Percentiles rank a stretch among this genome's conserved stretches.
These are phyloP conservation scores for Aspergillus japonicus DNA, from an alignment of 2,329 filamentous ascomycete species.

Conservation along the genomic window DNA sequence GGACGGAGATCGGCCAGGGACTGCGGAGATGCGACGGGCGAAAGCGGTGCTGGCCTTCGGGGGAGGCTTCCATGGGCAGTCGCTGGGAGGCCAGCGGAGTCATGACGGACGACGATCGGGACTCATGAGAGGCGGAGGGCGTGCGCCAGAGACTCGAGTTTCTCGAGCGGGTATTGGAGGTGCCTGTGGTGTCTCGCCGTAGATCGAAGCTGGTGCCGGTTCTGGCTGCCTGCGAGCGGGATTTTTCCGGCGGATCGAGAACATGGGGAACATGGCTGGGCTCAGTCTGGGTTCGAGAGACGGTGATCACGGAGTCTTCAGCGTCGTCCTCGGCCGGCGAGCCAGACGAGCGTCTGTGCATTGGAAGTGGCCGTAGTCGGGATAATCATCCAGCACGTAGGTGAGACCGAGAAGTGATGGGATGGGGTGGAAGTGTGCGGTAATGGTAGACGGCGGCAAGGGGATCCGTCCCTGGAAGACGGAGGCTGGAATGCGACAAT, in stretches of 20 bases:
- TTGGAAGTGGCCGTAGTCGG: conserved; percentile 38
- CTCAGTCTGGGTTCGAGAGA: conserved; percentile 34
- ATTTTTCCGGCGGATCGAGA: conserved; percentile 31
- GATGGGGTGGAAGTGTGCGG: conserved; percentile 1
- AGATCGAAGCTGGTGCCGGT: conserved; percentile 37
- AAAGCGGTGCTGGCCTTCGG: conserved; percentile 37
- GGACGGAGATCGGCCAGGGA: conserved; percentile 61
- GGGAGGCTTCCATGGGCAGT: conserved; percentile 37
- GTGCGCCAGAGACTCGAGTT: conserved; percentile 41
- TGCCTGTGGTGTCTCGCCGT: conserved; percentile 32
- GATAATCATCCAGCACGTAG: conserved; percentile 39
- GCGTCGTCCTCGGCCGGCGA: conserved; percentile 44
- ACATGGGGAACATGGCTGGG: conserved; percentile 31
- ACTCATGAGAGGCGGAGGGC: conserved; percentile 29
- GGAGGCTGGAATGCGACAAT: conserved; percentile 17
- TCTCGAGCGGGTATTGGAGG: conserved; percentile 39
- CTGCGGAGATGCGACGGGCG: conserved; percentile 51
- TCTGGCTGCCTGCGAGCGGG: conserved; percentile 37
- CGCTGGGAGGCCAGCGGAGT: conserved; percentile 41
- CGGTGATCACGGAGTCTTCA: conserved; percentile 33
- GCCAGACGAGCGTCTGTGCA: conserved; percentile 48
- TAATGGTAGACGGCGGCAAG: conserved; percentile 11
- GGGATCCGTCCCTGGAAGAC: conserved; percentile 15
- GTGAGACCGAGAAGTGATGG: conserved; percentile 11
- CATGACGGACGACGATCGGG: conserved; percentile 25